These are phyloP conservation scores for Mercurialis annua DNA, from an alignment of 345 rosid species.

Conservation along the genomic window DNA sequence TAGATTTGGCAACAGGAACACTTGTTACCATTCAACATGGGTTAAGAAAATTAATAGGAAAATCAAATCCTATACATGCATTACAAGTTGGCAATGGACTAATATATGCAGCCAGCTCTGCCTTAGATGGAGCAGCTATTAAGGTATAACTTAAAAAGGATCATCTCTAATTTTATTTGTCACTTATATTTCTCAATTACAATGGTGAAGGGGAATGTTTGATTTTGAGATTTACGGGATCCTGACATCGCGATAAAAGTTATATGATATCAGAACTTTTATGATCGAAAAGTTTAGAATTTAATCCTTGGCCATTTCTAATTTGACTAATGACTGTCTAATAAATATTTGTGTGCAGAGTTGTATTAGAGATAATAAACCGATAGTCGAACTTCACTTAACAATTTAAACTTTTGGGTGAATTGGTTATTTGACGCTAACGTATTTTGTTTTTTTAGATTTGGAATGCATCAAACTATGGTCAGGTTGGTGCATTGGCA, in stretches of 20 bases:
- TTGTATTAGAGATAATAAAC: too few species aligned
- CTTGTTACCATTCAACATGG: slow-evolving; percentile 49
- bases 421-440: slow-evolving; percentile 3
- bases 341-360: too few species aligned
- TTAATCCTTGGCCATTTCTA: too few species aligned
- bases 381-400: too few species aligned
- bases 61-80: slow-evolving; percentile 49
- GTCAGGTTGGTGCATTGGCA: slow-evolving; percentile 42
- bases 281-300: too few species aligned
- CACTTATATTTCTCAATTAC: neutral
- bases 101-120: slow-evolving; percentile 52
- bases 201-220: too few species aligned
- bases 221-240: too few species aligned
- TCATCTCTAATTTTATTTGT: neutral
- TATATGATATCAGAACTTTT: too few species aligned
- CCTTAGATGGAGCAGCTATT: slow-evolving; percentile 52
- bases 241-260: too few species aligned
- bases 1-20: slow-evolving; percentile 68
- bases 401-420: too few species aligned
- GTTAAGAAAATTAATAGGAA: slow-evolving; percentile 52
- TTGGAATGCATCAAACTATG: slow-evolving; percentile 48
- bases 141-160: slow-evolving; percentile 38
- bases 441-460: slow-evolving; percentile 31
- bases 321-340: too few species aligned
- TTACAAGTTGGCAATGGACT: slow-evolving; percentile 47